Evolutionary conservation across 2,329 filamentous ascomycete species (phyloP).

Genomic region (Ophiostoma himal-ulmi): DNA sequence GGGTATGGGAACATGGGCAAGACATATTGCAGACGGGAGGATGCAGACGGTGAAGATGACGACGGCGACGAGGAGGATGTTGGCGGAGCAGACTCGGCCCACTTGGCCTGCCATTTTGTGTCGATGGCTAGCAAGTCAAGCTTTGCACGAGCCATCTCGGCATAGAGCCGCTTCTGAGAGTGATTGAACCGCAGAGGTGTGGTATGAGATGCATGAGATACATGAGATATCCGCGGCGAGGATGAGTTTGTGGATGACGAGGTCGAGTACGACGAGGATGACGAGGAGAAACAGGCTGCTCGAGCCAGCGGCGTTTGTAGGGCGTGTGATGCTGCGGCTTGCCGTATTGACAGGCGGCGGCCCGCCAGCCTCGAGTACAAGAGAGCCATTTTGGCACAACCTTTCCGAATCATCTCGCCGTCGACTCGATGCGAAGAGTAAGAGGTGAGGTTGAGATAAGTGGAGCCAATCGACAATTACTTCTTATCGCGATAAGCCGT

Average conservation of each 20-base stretch:
- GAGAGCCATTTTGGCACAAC: neutral
- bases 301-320: neutral
- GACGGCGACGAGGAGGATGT: neutral
- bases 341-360: constrained; percentile 26
- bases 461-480: neutral
- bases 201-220: neutral
- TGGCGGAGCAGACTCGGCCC: constrained; percentile 32
- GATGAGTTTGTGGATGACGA: neutral
- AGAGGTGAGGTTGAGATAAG: constrained; percentile 7
- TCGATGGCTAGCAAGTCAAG: constrained; percentile 46
- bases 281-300: neutral
- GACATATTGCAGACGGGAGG: constrained; percentile 54
- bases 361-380: constrained; percentile 29
- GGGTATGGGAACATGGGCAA: constrained; percentile 93
- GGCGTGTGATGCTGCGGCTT: neutral
- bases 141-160: constrained; percentile 27
- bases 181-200: neutral
- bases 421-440: neutral
- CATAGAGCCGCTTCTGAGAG: constrained; percentile 32
- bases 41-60: neutral
- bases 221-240: neutral
- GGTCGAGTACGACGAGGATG: neutral
- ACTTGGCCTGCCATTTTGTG: constrained; percentile 48
- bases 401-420: neutral
- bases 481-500: constrained; percentile 9